A percentile compares a stretch with the other conserved stretches of the same genome.
phyloP scores from a whole-genome alignment of 257 asterid genomes.

The Solanum virginianum region DNA sequence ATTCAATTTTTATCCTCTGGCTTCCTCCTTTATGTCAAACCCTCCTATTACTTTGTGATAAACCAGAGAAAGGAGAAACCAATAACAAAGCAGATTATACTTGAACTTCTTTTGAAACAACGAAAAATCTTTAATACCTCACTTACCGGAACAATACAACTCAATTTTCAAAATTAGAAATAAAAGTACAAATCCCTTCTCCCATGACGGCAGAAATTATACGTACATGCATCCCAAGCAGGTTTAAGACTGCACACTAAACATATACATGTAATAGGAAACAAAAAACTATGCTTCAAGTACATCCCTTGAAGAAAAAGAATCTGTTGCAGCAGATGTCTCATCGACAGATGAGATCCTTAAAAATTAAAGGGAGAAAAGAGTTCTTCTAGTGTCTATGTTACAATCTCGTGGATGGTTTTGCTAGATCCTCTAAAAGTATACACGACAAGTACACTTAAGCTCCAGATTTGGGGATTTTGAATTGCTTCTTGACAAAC shows the following conservation, averaged over 20 bases:
- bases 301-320: neutral
- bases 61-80: neutral
- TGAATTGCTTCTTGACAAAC: constrained; percentile 91
- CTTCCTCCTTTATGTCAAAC: neutral
- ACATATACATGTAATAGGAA: neutral
- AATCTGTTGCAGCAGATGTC: neutral
- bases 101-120: neutral
- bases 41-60: neutral
- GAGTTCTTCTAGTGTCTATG: neutral
- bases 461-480: constrained; percentile 64
- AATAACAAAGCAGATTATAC: neutral
- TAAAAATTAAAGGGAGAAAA: neutral
- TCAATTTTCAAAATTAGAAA: neutral
- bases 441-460: constrained; percentile 9
- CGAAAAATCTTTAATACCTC: neutral
- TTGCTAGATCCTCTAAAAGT: neutral
- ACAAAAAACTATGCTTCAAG: neutral
- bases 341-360: neutral
- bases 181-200: neutral
- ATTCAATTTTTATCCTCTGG: neutral
- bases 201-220: neutral
- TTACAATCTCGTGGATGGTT: neutral
- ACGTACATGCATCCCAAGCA: neutral
- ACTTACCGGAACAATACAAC: neutral
- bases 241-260: neutral